phyloP scores from a whole-genome alignment of 2,329 filamentous ascomycete genomes.

The Hypoxylon sp. region DNA sequence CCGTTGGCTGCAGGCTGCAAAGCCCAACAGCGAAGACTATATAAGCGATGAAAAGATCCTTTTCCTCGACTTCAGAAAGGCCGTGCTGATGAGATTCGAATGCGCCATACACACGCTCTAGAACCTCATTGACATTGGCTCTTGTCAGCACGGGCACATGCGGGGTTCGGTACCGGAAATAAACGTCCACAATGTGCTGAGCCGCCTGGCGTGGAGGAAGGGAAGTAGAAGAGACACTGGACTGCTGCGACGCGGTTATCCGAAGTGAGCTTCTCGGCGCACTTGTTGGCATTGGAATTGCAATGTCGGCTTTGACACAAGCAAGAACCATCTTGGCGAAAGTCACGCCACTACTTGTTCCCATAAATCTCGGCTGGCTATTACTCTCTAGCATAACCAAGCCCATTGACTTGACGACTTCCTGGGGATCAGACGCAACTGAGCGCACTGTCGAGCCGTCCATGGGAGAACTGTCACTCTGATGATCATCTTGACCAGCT shows the following conservation, averaged over 20 bases:
- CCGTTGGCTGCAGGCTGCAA: constrained; percentile 48
- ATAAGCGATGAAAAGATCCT: constrained; percentile 53
- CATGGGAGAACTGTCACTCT: constrained; percentile 28
- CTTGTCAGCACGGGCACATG: constrained; percentile 53
- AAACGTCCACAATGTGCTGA: constrained; percentile 54
- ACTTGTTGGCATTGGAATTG: constrained; percentile 20
- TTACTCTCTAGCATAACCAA: constrained; percentile 45
- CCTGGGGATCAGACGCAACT: constrained; percentile 37
- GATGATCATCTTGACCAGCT: constrained; percentile 21
- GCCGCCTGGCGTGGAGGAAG: constrained; percentile 54
- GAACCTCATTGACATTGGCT: constrained; percentile 46
- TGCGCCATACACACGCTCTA: constrained; percentile 50
- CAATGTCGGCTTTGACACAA: constrained; percentile 47
- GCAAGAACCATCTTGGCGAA: constrained; percentile 56
- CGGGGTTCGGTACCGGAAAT: constrained; percentile 55
- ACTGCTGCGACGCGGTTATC: constrained; percentile 15
- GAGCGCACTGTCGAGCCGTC: constrained; percentile 31
- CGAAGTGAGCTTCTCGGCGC: constrained; percentile 20
- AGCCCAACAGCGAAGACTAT: constrained; percentile 56
- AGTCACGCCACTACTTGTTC: constrained; percentile 54
- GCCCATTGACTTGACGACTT: constrained; percentile 45
- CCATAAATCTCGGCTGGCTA: constrained; percentile 53
- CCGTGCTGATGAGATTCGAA: constrained; percentile 26
- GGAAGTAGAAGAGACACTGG: constrained; percentile 42
- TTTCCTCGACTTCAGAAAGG: constrained; percentile 38